Percentiles rank a stretch among this genome's conserved stretches.
Conservation (phyloP, 345 rosid species). For the Salix caprea region DNA sequence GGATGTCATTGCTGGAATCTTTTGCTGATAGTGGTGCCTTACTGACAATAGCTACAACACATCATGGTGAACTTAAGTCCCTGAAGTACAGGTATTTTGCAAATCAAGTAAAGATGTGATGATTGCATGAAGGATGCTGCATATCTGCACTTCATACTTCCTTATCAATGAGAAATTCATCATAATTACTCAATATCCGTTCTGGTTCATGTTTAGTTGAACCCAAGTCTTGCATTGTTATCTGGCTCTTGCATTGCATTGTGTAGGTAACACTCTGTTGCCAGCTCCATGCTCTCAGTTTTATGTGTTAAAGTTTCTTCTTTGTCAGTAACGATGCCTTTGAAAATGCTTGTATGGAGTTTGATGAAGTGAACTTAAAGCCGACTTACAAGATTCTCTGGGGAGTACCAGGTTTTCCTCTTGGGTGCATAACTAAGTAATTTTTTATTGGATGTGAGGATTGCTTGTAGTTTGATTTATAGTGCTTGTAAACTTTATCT, state of each 20-base stretch:
- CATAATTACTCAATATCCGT: not conserved
- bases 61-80: slow-evolving; percentile 89
- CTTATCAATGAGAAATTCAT: not conserved
- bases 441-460: not conserved
- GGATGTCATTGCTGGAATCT: slow-evolving; percentile 85
- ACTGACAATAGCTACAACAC: slow-evolving; percentile 88
- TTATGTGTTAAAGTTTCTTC: slow-evolving; percentile 7
- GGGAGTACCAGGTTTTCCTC: slow-evolving; percentile 90
- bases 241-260: not conserved
- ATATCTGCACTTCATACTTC: not conserved
- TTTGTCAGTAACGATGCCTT: slow-evolving; percentile 58
- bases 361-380: slow-evolving; percentile 75
- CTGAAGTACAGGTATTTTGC: slow-evolving; percentile 75
- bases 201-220: not conserved
- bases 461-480: not conserved
- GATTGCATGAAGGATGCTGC: not conserved
- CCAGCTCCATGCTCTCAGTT: slow-evolving; percentile 5
- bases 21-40: slow-evolving; percentile 70
- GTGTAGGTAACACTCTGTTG: not conserved
- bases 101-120: slow-evolving; percentile 4
- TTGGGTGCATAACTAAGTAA: not conserved
- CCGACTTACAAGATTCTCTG: slow-evolving; percentile 92
- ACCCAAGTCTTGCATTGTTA: not conserved
- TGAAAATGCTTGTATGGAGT: slow-evolving; percentile 98
- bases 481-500: no score